Percentiles rank a stretch among this genome's conserved stretches.
phyloP scores from a whole-genome alignment of 1,139 yeast genomes.

The Pichia sp. region DNA sequence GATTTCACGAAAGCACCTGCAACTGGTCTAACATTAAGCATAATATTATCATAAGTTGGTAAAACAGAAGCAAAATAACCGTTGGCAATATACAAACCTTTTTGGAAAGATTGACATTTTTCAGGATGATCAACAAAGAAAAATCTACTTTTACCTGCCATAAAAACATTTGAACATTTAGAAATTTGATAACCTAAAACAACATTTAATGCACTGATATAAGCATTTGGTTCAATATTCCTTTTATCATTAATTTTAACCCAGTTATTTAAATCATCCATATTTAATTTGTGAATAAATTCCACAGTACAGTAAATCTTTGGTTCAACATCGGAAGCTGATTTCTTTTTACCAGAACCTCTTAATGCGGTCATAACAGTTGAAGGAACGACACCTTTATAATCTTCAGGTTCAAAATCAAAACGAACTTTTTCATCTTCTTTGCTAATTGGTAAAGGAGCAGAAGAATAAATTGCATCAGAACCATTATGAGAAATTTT shows the following conservation, averaged over 20 bases:
- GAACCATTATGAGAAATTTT: constrained; percentile 23
- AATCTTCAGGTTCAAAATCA: constrained; percentile 17
- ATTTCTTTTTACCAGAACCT: constrained; percentile 5
- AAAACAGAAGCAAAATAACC: constrained; percentile 23
- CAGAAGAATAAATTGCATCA: constrained; percentile 16
- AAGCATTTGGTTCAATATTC: constrained; percentile 19
- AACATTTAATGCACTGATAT: constrained; percentile 21
- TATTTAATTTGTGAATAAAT: constrained; percentile 18
- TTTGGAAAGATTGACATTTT: constrained; percentile 22
- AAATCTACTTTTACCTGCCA: constrained; percentile 28
- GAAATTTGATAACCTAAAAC: constrained; percentile 22
- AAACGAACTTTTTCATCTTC: constrained; percentile 16
- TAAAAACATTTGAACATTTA: constrained; percentile 20
- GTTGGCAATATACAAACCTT: constrained; percentile 20
- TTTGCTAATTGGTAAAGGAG: constrained; percentile 18
- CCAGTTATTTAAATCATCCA: constrained; percentile 22
- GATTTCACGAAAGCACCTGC: constrained; percentile 23
- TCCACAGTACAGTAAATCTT: constrained; percentile 20
- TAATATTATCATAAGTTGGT: constrained; percentile 22
- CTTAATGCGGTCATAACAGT: constrained; percentile 17
- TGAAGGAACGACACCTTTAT: constrained; percentile 17
- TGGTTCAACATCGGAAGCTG: constrained; percentile 9
- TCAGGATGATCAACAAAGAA: constrained; percentile 28
- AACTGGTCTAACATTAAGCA: constrained; percentile 22
- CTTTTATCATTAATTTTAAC: constrained; percentile 32